Evolutionary conservation across 2,329 filamentous ascomycete species (phyloP), one percentile per base, ranked within the genome.

Genomic region (Periglandula ipomoeae): DNA sequence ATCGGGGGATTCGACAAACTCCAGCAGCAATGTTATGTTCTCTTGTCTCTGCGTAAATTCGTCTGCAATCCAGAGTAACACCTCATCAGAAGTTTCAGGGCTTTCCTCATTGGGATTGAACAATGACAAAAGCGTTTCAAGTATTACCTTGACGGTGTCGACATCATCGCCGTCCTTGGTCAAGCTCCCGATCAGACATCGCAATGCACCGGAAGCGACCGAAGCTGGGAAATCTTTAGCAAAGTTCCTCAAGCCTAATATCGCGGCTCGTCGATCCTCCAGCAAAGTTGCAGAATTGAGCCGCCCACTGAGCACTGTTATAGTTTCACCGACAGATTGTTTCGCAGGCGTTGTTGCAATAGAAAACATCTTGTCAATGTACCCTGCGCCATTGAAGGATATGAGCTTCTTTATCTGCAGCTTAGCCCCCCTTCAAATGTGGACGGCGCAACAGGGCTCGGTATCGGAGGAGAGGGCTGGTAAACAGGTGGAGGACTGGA

Each of bases 21-120:
- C 86, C 52, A 98, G 79, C 22, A 98, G 78, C 15, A 93, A 74
- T 2, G 88, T 91, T 53, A 96, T 91, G 65, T 98, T 97, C 69
- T 97, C 91, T 79, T 96, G 90, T 54, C 88, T 84, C 74, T 95
- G 90, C 30, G 93, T 96, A 65, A 98, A 98, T 67, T 97, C 91
- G 68, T 98, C 93, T 47, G 93, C 93, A 51, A 98, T 76, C 89
- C 93, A 98, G 24, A 97, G 73, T 17, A 86, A 86, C 58, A 98
- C 94, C 68, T 98, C 93, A 55, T 97, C 91, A 13, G 91, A 95
- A 47, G 91, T 89, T 75, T 97, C 91, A 27, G 89, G 79, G 74
- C 88, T 94, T 62, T 74, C 72, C 57, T 78, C 73, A 57, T 83
- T 83, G 37, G 81, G 81, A 54, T 69, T 82, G 65, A 97, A 97